Evolutionary conservation across 1,284 basidiomycete genomes (phyloP), one percentile per base, ranked within the genome.

Genomic region (Ustilago cynodontis): DNA sequence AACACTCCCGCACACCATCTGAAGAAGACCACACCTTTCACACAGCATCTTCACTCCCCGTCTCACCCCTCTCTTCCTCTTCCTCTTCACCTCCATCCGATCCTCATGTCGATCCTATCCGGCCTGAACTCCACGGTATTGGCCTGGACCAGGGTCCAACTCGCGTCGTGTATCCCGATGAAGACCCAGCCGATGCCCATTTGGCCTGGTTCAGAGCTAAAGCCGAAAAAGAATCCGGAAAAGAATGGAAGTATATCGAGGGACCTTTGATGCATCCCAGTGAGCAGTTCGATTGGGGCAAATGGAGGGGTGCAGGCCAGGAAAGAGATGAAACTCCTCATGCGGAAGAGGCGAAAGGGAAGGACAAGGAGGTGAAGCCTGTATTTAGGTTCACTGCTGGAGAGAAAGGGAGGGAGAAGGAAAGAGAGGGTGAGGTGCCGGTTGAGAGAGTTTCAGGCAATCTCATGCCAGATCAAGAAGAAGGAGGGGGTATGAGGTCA

Each of bases 111-210:
- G 11, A 47, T 0, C 24, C 47, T 6, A 4, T 28, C 16, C n/a
- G 43, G 20, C 43, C 43, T 3, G 14, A 8, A 37, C 8, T 16
- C 35, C 35, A 9, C 3, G 9, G 14, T 37, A 11, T 37, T 3
- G 14, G 14, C 7, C 9, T 13, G 3, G 14, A 37, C 35, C 14
- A 13, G 35, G 7, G 3, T 18, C 33, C 8, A 20, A 11, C 7
- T 35, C 31, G 45, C 18, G 28, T 43, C 11, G 20, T 70, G 11
- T 71, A 65, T 39, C 49, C 49, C 2, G 68, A 71, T 26, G 68
- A 71, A 53, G 68, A 71, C 26, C 47, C 53, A 8, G 8, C 14
- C 10, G 37, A 52, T 3, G 13, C 67, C 0, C 53, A 20, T 2
- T 2, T 70, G 22, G 53, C 61, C 9, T 65, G 53, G 61, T 39